Evolutionary conservation across 139 green algal genomes (phyloP), one percentile per base, ranked within the genome.

Genomic region (Chlorella sorokiniana): DNA sequence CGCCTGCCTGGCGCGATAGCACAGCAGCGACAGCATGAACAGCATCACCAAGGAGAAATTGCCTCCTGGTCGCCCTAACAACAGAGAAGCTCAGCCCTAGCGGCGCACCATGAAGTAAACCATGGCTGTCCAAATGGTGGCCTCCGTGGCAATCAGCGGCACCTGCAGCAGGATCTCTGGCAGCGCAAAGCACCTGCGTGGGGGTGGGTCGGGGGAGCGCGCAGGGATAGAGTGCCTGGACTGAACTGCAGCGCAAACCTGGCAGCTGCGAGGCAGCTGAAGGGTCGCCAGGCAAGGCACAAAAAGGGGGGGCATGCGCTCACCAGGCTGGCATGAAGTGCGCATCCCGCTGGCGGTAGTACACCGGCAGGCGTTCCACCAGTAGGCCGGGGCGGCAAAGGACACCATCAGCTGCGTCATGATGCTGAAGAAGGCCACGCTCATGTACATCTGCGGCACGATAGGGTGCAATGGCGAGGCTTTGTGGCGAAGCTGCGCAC

Each of bases 281-380:
- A 31, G 22, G 25, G 59, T 10, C 59, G 25, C 7, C 7, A 7
- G 59, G 25, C 22, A 7, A 31, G 16, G 22, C 20, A 67, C 16
- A 31, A 18, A 71, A 7, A 22, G 11, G n/a, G n/a, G n/a, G 14
- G 64, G 4, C 25, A 10, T 31, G 37, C 0, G 18, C 70, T 45
- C 70, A 78, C 70, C 33, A 86, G 56, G 51, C 72, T 41, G 81
- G 76, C 59, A 81, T 83, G 45, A 85, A 84, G 1, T 45, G 73
- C 64, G 76, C 65, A 18, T 83, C 85, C 5, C 85, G 82, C 81
- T 89, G 85, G 63, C 80, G 79, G 63, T 77, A 87, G 33, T 86
- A 83, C 22, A 87, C 83, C 14, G 76, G 51, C n/a, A 87, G 64
- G 29, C 83, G 74, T 61, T 78, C 48, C 0, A 48, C 62, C 2